phyloP scores from a whole-genome alignment of 116 monocot genomes.

The Dioscorea cayenensis region DNA sequence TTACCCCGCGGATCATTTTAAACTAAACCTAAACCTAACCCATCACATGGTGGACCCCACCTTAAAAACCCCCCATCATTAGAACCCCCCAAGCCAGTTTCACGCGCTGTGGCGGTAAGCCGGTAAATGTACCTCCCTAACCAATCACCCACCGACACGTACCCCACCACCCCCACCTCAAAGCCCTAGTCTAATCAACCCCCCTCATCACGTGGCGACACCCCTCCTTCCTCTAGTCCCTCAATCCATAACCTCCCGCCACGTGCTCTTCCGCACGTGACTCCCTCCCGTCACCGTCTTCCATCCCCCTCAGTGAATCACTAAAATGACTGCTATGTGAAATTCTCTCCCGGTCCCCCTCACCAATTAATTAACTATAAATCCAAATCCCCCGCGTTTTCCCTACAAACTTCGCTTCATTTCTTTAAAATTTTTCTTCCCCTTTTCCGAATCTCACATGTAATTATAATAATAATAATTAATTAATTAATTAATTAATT shows the following conservation, averaged over 20 bases:
- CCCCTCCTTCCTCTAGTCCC: background rate
- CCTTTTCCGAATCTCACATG: background rate
- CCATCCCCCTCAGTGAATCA: background rate
- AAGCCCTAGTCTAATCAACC: constrained; percentile 24
- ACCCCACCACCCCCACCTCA: background rate
- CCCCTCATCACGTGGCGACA: constrained; percentile 18
- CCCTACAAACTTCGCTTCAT: too few relatives aligned
- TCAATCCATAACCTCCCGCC: background rate
- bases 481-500: too few relatives aligned
- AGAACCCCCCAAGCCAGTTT: background rate
- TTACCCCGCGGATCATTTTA: background rate
- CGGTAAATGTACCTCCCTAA: background rate
- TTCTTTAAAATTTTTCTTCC: too few relatives aligned
- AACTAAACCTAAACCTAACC: background rate
- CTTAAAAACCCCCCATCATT: background rate
- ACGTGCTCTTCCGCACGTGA: constrained; percentile 21
- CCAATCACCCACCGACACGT: constrained; percentile 18
- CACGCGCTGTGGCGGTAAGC: background rate
- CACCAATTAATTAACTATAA: too few relatives aligned
- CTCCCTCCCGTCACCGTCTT: background rate
- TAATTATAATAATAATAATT: background rate
- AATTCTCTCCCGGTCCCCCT: too few relatives aligned
- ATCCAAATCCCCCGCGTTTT: background rate
- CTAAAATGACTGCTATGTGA: too few relatives aligned
- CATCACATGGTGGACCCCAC: constrained; percentile 9